Percentiles rank a stretch among this genome's conserved stretches.
Conservation (phyloP, 2,329 filamentous ascomycete species). For the Apiospora hydei region DNA sequence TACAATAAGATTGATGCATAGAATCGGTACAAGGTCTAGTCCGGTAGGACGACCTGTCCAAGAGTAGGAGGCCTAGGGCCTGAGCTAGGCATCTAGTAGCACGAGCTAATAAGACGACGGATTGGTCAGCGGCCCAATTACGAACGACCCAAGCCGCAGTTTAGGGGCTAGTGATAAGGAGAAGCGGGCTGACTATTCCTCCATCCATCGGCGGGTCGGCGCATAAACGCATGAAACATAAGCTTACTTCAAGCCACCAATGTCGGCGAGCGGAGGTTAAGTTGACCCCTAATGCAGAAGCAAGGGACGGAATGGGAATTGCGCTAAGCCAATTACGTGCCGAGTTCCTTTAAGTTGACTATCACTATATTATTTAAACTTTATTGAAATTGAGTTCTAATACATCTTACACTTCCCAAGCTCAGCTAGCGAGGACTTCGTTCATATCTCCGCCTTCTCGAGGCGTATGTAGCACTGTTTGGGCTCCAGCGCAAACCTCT, state of each 20-base stretch:
- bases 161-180: neutral
- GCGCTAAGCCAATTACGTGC: neutral
- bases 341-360: neutral
- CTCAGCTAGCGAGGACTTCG: neutral
- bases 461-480: constrained; percentile 40
- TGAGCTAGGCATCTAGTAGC: neutral
- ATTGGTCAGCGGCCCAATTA: neutral
- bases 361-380: neutral
- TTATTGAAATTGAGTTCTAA: too few relatives aligned
- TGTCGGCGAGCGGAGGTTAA: neutral
- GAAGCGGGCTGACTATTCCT: neutral
- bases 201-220: neutral
- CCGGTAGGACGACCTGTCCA: neutral
- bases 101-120: neutral
- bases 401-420: too few relatives aligned
- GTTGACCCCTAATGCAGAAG: too few relatives aligned
- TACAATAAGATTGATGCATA: neutral
- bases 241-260: neutral
- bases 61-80: neutral
- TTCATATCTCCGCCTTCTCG: constrained; percentile 21
- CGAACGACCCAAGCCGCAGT: neutral
- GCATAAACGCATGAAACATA: neutral
- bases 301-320: neutral
- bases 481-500: constrained; percentile 43
- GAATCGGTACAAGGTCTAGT: neutral